Evolutionary conservation across 192 early-diverging fungal species (phyloP), one percentile per base, ranked within the genome.

Genomic region (Podila minutissima): DNA sequence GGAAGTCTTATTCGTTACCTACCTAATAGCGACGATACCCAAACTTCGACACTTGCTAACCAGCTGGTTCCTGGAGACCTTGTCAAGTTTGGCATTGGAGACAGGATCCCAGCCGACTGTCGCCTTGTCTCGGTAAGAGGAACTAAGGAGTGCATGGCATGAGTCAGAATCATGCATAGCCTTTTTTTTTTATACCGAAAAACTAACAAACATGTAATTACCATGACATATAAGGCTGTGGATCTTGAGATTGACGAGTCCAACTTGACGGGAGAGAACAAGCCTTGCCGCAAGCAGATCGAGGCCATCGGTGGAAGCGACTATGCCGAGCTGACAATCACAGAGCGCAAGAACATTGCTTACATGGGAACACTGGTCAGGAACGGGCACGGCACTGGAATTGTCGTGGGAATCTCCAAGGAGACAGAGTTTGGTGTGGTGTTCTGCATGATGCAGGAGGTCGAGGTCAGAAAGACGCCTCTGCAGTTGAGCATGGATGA

Each of bases 351-450:
- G 46, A 99, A 99, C 82, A 95, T 99, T 76, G 96, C 89, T 1
- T 97, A 96, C 64, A 99, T 97, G 95, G 97, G 97, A 26, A 97
- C 97, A 19, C 79, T 98, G 38, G 93, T 98, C 29, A 88, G 92
- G 65, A 92, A 94, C 71, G 97, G 91, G 46, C 92, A 94, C 77
- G 97, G 95, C 60, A 82, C 87, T 9, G 97, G 96, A 58, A 90
- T 99, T 63, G 97, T 98, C 3, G 90, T 98, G 75, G 95, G 92
- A 12, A 99, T 89, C 2, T 96, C 94, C 20, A 92, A 92, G 49
- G 83, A 93, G 26, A 99, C 97, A 2, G 97, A 98, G 83, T 96
- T 97, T 87, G 97, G 97, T n/a, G 85, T 89, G 46, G 96, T 99
- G 50, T 96, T 97, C 83, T 88, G 86, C 9, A 93, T 98, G 93